Percentiles rank a stretch among this genome's conserved stretches.
Evolutionary conservation across 345 rosid species (phyloP).

Genomic region (Populus tremula): DNA sequence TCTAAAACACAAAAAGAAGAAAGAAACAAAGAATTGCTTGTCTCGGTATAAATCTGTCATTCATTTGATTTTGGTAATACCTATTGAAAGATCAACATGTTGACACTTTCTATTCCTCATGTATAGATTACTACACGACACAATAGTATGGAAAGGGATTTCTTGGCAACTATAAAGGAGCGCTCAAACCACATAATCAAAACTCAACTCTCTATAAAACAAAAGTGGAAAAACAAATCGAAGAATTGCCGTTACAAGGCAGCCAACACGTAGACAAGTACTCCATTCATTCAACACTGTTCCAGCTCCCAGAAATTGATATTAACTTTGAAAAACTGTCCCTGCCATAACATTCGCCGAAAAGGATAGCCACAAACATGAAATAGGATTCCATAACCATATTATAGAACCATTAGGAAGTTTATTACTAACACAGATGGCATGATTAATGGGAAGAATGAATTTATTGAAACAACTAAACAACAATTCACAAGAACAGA

Average conservation of each 20-base stretch:
- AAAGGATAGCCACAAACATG: not conserved
- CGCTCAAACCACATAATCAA: not conserved
- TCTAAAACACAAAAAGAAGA: not conserved
- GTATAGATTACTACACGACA: not conserved
- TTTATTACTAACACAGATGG: not conserved
- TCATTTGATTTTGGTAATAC: not conserved
- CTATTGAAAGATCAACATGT: not conserved
- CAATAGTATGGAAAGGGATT: not conserved
- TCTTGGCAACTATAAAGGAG: not conserved
- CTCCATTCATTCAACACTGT: not conserved
- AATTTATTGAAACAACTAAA: not conserved
- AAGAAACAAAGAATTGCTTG: not conserved
- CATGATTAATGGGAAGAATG: not conserved
- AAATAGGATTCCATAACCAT: not conserved
- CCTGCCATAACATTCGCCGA: not conserved
- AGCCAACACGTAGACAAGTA: not conserved
- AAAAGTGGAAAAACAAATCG: not conserved
- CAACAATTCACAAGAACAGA: not conserved
- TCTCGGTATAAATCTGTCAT: not conserved
- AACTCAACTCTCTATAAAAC: not conserved
- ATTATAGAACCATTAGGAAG: not conserved
- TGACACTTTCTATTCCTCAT: not conserved
- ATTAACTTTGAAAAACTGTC: not conserved
- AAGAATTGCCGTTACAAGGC: not conserved
- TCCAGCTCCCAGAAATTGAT: not conserved